phyloP scores from a whole-genome alignment of 768 basidiomycete genomes.

The Exidia glandulosa region DNA sequence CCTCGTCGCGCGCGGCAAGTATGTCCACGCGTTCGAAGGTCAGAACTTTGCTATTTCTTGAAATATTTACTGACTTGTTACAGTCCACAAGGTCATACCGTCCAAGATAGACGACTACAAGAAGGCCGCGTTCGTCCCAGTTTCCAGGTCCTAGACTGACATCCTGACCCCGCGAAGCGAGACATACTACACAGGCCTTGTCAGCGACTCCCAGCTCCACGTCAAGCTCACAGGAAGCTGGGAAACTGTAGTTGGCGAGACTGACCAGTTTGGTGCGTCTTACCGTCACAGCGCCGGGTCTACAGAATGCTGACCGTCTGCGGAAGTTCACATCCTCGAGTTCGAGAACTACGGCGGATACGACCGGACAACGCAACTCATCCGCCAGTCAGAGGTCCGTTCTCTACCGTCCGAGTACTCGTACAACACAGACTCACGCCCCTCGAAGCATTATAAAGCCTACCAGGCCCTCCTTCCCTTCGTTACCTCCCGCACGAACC shows the following conservation, averaged over 20 bases:
- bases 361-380: slow-evolving; percentile 59
- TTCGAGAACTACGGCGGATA: slow-evolving; percentile 89
- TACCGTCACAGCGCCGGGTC: not conserved
- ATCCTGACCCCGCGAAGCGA: slow-evolving; percentile 47
- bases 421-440: not conserved
- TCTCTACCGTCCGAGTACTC: not conserved
- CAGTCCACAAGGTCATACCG: slow-evolving; percentile 83
- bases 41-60: slow-evolving; percentile 5
- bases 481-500: slow-evolving; percentile 58
- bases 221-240: slow-evolving; percentile 90
- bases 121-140: slow-evolving; percentile 60
- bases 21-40: slow-evolving; percentile 86
- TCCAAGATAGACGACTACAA: slow-evolving; percentile 75
- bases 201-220: slow-evolving; percentile 56
- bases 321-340: slow-evolving; percentile 76
- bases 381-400: slow-evolving; percentile 56
- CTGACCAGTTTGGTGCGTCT: slow-evolving; percentile 62
- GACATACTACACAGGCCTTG: slow-evolving; percentile 72
- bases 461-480: slow-evolving; percentile 71
- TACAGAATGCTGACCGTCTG: not conserved
- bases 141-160: slow-evolving; percentile 1
- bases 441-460: slow-evolving; percentile 46
- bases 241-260: slow-evolving; percentile 83
- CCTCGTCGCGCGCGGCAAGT: slow-evolving; percentile 87
- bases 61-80: slow-evolving; percentile 9